Percentiles rank a stretch among this genome's conserved stretches.
phyloP scores from a whole-genome alignment of 257 asterid genomes.

The Solanum boliviense region DNA sequence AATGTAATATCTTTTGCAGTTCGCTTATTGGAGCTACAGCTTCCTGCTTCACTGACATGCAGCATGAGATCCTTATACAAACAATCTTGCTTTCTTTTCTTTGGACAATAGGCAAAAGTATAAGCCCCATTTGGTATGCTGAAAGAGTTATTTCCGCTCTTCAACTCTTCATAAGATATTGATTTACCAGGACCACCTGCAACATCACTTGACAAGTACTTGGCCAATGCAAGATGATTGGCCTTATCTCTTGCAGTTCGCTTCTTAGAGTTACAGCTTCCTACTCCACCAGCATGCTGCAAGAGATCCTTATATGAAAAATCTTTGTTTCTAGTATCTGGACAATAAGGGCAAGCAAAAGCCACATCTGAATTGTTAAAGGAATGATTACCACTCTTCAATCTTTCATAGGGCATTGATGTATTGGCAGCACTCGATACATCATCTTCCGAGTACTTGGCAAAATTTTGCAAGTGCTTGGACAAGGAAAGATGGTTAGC shows the following conservation, averaged over 20 bases:
- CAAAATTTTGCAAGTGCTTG: slow-evolving; percentile 33
- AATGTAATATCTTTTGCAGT: slow-evolving; percentile 45
- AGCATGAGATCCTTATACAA: slow-evolving; percentile 52
- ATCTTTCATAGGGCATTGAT: slow-evolving; percentile 24
- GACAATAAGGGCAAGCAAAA: slow-evolving; percentile 70
- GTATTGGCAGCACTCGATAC: slow-evolving; percentile 24
- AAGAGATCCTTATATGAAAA: slow-evolving; percentile 45
- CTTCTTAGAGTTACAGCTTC: slow-evolving; percentile 40
- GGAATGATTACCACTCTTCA: slow-evolving; percentile 47
- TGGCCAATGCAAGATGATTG: slow-evolving; percentile 63
- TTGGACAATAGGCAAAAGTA: slow-evolving; percentile 71
- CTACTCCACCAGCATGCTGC: slow-evolving; percentile 65
- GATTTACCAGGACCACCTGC: slow-evolving; percentile 32
- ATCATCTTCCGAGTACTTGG: slow-evolving; percentile 39
- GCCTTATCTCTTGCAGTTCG: slow-evolving; percentile 48
- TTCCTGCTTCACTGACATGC: slow-evolving; percentile 53
- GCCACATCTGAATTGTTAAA: slow-evolving; percentile 40
- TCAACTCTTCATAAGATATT: slow-evolving; percentile 26
- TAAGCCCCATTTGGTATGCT: slow-evolving; percentile 41
- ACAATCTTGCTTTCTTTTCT: slow-evolving; percentile 43
- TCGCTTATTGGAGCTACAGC: slow-evolving; percentile 43
- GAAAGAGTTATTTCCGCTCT: slow-evolving; percentile 44
- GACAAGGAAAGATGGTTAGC: slow-evolving; percentile 65
- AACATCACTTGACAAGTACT: slow-evolving; percentile 43
- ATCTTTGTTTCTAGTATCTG: slow-evolving; percentile 44